Base-by-base conservation (phyloP, 768 basidiomycete genomes). In the Hygrocybe coccinea region DNA sequence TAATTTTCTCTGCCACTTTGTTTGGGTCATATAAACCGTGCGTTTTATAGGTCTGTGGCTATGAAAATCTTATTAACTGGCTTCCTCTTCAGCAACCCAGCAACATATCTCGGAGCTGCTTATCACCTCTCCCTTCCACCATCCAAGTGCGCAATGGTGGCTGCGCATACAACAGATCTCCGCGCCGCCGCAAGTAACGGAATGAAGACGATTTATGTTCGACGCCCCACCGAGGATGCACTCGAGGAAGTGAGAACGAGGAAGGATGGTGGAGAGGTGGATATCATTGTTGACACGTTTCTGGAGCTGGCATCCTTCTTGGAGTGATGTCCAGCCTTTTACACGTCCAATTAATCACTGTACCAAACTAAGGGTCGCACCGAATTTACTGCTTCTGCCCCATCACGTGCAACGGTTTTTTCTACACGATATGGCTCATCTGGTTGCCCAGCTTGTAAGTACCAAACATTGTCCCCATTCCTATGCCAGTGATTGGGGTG, bases 1-100 rank as follows among this genome's bases (percentile, higher is more conserved):
- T 74, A 1, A 67, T 87, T 19, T 76, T 88, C 54, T 84, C 84
- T 1, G 70, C 78, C 1, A 83, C 85, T 54, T 68, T 87, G 15
- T 82, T 86, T 48, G 71, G 74, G 8, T 77, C 79, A 0, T 87
- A 79, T 72, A 87, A 88, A 63, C 83, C 86, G 85, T 86, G 43
- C 37, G 81, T 68, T 36, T 37, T 50, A 33, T 24, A 15, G 38
- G 48, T 19, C 17, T 48, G 6, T 29, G 9, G 19, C 1, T 34
- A 37, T 25, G 21, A 44, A 33, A 8, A 22, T 24, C 34, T 11
- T 48, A 15, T 54, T 38, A 33, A 11, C 33, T 9, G 41, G 35
- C 33, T 17, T 29, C 29, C 29, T 8, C 29, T 8, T 8, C 56
- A 84, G 83, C 2, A 79, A 79, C 62, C 77, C 77, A 8, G 70